These are phyloP conservation scores for Lipomyces mesembrius DNA, from an alignment of 805 yeast genomes.

Conservation along the genomic window DNA sequence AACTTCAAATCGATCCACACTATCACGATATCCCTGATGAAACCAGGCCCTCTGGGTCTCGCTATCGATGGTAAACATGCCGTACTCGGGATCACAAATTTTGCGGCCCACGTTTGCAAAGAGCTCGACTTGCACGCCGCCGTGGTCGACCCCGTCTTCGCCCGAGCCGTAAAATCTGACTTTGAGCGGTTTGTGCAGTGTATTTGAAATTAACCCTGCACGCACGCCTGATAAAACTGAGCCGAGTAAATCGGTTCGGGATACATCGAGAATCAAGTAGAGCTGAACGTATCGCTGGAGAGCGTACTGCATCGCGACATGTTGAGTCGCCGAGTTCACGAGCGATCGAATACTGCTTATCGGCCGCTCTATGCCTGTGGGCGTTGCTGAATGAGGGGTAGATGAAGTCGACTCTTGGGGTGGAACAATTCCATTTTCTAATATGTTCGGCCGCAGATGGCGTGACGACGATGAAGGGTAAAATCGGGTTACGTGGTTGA, in stretches of 20 bases:
- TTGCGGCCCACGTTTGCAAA: slow-evolving; percentile 39
- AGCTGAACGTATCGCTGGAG: slow-evolving; percentile 23
- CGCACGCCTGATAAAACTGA: slow-evolving; percentile 33
- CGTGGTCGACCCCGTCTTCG: slow-evolving; percentile 44
- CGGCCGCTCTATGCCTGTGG: background rate
- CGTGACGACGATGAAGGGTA: slow-evolving; percentile 18
- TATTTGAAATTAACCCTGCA: slow-evolving; percentile 23
- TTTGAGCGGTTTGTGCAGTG: slow-evolving; percentile 39
- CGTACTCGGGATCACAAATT: slow-evolving; percentile 34
- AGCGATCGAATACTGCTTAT: background rate
- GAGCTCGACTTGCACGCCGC: slow-evolving; percentile 44
- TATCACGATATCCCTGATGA: slow-evolving; percentile 34
- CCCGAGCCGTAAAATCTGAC: slow-evolving; percentile 40
- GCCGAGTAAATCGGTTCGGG: slow-evolving; percentile 34
- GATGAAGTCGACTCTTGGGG: background rate
- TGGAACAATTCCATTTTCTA: background rate
- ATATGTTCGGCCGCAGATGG: slow-evolving; percentile 11
- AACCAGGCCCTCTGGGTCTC: slow-evolving; percentile 40
- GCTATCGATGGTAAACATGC: slow-evolving; percentile 32
- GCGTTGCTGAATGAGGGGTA: slow-evolving; percentile 2
- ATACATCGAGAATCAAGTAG: slow-evolving; percentile 35
- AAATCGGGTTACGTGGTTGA: slow-evolving; percentile 17
- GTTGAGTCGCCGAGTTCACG: slow-evolving; percentile 9
- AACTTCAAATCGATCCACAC: slow-evolving; percentile 36
- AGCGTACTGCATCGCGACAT: slow-evolving; percentile 16